Percentiles rank a stretch among this genome's conserved stretches.
phyloP scores from a whole-genome alignment of 164 flowering plant species.

The Warburgia ugandensis region DNA sequence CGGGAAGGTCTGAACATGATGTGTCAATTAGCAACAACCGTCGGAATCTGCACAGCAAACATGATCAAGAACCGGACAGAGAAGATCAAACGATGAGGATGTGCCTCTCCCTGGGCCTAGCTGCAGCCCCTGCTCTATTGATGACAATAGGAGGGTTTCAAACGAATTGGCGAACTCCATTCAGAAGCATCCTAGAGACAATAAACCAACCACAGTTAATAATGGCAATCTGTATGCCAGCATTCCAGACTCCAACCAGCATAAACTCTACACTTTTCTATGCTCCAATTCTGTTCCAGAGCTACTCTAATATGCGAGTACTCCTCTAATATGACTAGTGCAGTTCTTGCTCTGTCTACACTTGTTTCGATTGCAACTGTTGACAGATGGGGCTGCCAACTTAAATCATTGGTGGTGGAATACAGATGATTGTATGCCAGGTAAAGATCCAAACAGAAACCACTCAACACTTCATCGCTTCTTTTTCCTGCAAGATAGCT shows the following conservation, averaged over 20 bases:
- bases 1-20: constrained; percentile 87
- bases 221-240: constrained; percentile 83
- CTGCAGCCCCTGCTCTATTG: constrained; percentile 64
- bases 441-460: no score
- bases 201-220: constrained; percentile 80
- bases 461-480: no score
- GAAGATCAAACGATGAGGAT: constrained; percentile 75
- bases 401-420: constrained; percentile 69
- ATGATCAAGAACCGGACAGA: constrained; percentile 82
- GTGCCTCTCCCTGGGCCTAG: constrained; percentile 90
- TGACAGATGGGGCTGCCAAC: constrained; percentile 66
- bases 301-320: constrained; percentile 66
- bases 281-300: constrained; percentile 85
- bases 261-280: constrained; percentile 83
- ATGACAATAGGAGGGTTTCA: constrained; percentile 83
- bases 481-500: not conserved
- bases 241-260: constrained; percentile 81
- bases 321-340: constrained; percentile 84
- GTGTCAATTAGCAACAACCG: constrained; percentile 90
- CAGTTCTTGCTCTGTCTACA: constrained; percentile 71
- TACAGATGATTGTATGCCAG: constrained; percentile 81
- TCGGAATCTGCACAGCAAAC: constrained; percentile 90
- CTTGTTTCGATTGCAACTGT: constrained; percentile 74
- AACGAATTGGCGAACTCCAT: constrained; percentile 83
- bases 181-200: constrained; percentile 57